A percentile compares a stretch with the other conserved stretches of the same genome.
Evolutionary conservation across 192 early-diverging fungal species (phyloP).

Genomic region (Backusella morwellensis): DNA sequence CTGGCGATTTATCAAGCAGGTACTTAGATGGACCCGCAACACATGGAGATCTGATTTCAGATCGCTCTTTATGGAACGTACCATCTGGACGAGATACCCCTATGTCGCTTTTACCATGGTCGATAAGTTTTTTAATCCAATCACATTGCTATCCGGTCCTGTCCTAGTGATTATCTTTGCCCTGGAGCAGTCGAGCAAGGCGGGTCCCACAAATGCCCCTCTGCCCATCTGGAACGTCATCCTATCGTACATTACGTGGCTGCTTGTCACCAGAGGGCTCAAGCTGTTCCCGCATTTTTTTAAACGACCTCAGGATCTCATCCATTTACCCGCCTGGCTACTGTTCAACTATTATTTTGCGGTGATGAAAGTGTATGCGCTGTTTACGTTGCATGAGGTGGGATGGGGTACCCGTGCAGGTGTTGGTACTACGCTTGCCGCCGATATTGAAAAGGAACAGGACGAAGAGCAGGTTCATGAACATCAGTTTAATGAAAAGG

Average conservation of each 20-base stretch:
- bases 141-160: constrained; percentile 56
- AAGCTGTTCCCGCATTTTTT: constrained; percentile 59
- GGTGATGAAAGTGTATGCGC: constrained; percentile 52
- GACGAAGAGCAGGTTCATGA: neutral
- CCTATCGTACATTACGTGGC: constrained; percentile 49
- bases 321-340: constrained; percentile 51
- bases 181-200: neutral
- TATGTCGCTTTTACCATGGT: constrained; percentile 63
- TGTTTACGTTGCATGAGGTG: constrained; percentile 58
- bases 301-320: constrained; percentile 49
- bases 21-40: constrained; percentile 62
- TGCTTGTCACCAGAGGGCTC: constrained; percentile 51
- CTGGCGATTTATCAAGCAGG: constrained; percentile 60
- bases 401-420: constrained; percentile 57
- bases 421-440: constrained; percentile 26
- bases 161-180: constrained; percentile 46
- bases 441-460: constrained; percentile 33
- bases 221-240: constrained; percentile 53
- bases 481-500: neutral
- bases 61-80: constrained; percentile 50
- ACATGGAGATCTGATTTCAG: constrained; percentile 59
- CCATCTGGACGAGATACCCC: constrained; percentile 54
- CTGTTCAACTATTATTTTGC: constrained; percentile 62
- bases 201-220: constrained; percentile 17
- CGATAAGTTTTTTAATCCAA: constrained; percentile 60